Evolutionary conservation across 2,329 filamentous ascomycete species (phyloP).

Genomic region (Hirsutella minnesotensis): DNA sequence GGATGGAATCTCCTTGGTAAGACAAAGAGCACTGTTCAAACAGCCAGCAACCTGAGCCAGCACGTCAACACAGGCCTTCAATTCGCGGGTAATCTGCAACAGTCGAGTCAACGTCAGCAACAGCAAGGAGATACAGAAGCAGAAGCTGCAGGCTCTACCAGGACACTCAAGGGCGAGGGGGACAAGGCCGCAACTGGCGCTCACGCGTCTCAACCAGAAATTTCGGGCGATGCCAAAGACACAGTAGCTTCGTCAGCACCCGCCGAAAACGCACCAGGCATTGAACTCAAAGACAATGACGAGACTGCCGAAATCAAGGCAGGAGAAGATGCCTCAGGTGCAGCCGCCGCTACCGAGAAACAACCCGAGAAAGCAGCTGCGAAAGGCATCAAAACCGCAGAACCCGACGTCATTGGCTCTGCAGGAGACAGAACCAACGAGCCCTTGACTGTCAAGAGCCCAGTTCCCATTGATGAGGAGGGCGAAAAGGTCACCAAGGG

Average conservation of each 20-base stretch:
- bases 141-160: neutral
- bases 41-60: slow-evolving; percentile 4
- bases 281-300: slow-evolving; percentile 2
- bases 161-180: neutral
- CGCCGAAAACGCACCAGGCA: neutral
- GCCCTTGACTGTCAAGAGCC: neutral
- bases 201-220: neutral
- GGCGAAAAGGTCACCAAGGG: slow-evolving; percentile 1
- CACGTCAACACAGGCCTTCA: slow-evolving; percentile 11
- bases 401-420: slow-evolving; percentile 3
- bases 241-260: neutral
- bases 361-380: neutral
- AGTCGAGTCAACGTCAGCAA: neutral
- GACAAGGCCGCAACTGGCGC: neutral
- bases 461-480: slow-evolving; percentile 3
- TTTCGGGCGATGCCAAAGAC: neutral
- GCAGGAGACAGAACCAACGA: slow-evolving; percentile 2
- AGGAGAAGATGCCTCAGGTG: neutral
- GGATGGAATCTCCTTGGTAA: slow-evolving; percentile 17
- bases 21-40: slow-evolving; percentile 13
- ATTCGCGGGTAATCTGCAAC: neutral
- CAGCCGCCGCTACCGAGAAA: neutral
- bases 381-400: neutral
- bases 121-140: neutral
- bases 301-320: neutral